phyloP scores from a whole-genome alignment of 2,329 filamentous ascomycete species.

The Sarocladiaceae sp. region DNA sequence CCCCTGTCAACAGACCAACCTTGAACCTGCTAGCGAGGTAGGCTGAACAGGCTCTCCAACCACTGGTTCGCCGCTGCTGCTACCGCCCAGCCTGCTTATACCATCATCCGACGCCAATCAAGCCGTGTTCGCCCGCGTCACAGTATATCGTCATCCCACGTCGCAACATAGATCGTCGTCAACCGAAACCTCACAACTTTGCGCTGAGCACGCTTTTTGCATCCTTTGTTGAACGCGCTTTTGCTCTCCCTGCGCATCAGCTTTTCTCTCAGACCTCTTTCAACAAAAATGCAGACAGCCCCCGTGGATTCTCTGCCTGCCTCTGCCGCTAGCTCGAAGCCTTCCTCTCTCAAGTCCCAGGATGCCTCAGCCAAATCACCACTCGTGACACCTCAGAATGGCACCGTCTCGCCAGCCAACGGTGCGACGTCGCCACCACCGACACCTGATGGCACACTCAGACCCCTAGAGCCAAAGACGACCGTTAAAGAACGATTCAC shows the following conservation, averaged over 20 bases:
- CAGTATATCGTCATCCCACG: neutral
- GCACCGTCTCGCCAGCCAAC: slow-evolving; percentile 20
- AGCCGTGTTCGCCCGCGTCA: neutral
- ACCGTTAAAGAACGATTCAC: slow-evolving; percentile 62
- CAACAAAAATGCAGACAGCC: slow-evolving; percentile 28
- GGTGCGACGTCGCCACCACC: slow-evolving; percentile 17
- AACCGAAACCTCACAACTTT: neutral
- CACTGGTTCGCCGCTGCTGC: slow-evolving; percentile 1
- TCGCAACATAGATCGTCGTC: neutral
- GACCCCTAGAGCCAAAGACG: slow-evolving; percentile 39
- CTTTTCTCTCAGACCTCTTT: neutral
- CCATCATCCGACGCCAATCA: neutral
- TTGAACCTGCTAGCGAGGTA: too few relatives aligned
- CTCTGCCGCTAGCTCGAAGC: slow-evolving; percentile 42
- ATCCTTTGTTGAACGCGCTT: neutral
- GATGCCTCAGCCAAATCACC: slow-evolving; percentile 38
- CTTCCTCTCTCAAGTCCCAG: slow-evolving; percentile 46
- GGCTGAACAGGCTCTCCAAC: neutral
- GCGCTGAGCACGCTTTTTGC: neutral
- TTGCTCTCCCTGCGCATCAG: neutral
- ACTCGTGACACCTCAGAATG: slow-evolving; percentile 35
- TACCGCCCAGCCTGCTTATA: slow-evolving; percentile 7
- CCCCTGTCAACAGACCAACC: neutral
- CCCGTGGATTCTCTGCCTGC: slow-evolving; percentile 28
- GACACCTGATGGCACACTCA: slow-evolving; percentile 19